These are phyloP conservation scores for Licmophora abbreviata DNA, from an alignment of 108 stramenopile species.

Conservation along the genomic window DNA sequence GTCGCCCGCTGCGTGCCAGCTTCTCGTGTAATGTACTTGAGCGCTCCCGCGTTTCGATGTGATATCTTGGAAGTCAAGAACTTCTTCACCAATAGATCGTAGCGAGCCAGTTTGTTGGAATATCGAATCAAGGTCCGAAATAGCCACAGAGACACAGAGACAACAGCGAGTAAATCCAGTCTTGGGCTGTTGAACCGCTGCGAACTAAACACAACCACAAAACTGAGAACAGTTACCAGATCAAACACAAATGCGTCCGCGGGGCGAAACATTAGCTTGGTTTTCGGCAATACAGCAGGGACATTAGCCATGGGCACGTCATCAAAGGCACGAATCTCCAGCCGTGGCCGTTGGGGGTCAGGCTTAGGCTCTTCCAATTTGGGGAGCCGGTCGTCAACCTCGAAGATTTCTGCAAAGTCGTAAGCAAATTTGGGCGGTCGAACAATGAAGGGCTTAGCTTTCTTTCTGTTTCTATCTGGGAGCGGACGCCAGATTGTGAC, in stretches of 20 bases:
- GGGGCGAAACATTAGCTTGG: conserved; percentile 68
- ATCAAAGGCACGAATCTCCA: conserved; percentile 63
- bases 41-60: conserved; percentile 60
- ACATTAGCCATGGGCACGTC: conserved; percentile 81
- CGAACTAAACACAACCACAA: conserved; percentile 47
- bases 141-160: conserved; percentile 56
- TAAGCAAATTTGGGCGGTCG: conserved; percentile 51
- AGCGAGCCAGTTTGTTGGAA: conserved; percentile 74
- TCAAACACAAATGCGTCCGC: conserved; percentile 81
- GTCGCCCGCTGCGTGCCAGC: conserved; percentile 62
- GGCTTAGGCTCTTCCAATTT: conserved; percentile 10
- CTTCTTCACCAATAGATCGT: conserved; percentile 77
- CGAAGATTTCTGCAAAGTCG: conserved; percentile 67
- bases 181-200: conserved; percentile 57
- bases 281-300: conserved; percentile 64
- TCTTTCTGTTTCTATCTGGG: conserved; percentile 12
- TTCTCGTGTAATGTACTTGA: conserved; percentile 55
- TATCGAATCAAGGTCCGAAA: conserved; percentile 72
- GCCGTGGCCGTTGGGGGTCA: conserved; percentile 25
- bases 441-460: conserved; percentile 12
- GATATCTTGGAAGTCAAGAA: conserved; percentile 75
- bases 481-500: conserved; percentile 64
- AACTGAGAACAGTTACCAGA: conserved; percentile 43
- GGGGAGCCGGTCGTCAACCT: conserved; percentile 40
- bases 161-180: conserved; percentile 66